Base-by-base conservation (phyloP, 2,329 filamentous ascomycete genomes). In the Penicillium polonicum region DNA sequence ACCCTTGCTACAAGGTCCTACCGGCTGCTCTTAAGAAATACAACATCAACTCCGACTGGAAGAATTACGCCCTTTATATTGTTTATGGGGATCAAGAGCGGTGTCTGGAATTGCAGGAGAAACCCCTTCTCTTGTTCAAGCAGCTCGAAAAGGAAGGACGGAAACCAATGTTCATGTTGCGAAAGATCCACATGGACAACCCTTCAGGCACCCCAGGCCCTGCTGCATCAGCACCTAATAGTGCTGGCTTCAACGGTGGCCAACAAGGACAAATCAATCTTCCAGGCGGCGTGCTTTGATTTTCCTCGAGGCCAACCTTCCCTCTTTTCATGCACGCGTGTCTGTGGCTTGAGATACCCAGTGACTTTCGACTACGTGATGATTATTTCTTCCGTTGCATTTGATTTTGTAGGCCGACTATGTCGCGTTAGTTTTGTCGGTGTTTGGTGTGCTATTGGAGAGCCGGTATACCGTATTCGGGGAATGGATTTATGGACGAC, bases 111-210 rank as follows among this genome's bases (percentile, higher is more conserved):
- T 80, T 96, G 64, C 89, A 97, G 57, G 94, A 99, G 77, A 93
- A 95, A 69, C 94, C 94, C 10, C 79, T 99, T 58, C 95, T 97
- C 61, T 78, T 99, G 61, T 99, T 99, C 79, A 99, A 99, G 78
- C 92, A 97, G 73, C 80, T 99, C 56, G 92, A 97, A 72, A 92
- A 92, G 74, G 94, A 97, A 78, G 94, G 94, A 46, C 89, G 95
- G 77, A 99, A 97, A 74, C 94, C 94, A 23, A 97, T 97, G 94
- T 99, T 99, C 71, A 99, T 99, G 94, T 80, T 99, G 56, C 82
- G 94, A 53, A 83, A 87, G 65, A 83, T 84, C n/a, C 82, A 83
- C 53, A 76, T 80, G 10, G 65, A 65, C 33, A 68, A 63, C 53
- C 65, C 66, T 31, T 60, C 66, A 52, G 48, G 60, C n/a, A 62